Base-by-base conservation (phyloP, 2,329 filamentous ascomycete species). In the Rugonectria rugulosa region DNA sequence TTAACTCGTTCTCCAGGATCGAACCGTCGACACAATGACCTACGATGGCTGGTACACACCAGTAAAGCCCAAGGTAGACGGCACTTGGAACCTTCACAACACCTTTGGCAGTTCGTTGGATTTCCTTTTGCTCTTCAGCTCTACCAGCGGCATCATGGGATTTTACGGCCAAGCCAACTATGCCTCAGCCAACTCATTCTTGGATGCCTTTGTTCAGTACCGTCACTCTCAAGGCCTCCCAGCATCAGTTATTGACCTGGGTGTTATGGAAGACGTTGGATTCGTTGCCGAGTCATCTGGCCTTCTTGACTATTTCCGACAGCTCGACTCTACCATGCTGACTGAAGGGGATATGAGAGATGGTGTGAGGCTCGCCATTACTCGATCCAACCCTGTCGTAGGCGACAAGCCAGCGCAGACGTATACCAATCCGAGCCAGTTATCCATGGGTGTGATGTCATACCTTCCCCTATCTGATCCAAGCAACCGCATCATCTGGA, bases 151-250 rank as follows among this genome's bases (percentile, higher is more conserved):
- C n/a, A n/a, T n/a, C n/a, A n/a, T n/a, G n/a, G n/a, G n/a, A n/a
- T n/a, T n/a, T n/a, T n/a, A n/a, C n/a, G 70, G 66, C 0, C 77
- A 79, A 57, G 66, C 68, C 48, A 78, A 75, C 57, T 80, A 81
- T 56, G 63, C 70, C 5, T 71, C 73, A 0, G 75, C 69, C 6
- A 79, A 78, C 55, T 67, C 69, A 9, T 80, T 73, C 60, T 61
- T 77, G 31, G 72, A 77, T 27, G 64, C 70, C 2, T 70, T 79
- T 24, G 71, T 68, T 6, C 68, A 70, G 5, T 74, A 73, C 40
- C 72, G 77, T 3, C 64, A 68, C 3, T 40, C 47, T 1, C 60
- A 59, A 5, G 73, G 73, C 2, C 64, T 78, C 20, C 37, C 46
- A 9, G 23, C 21, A 10, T 38, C 32, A 12, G 21, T 27, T 8